These are phyloP conservation scores for Chaetomium cochliodes DNA, from an alignment of 495 filamentous ascomycete species.

Conservation along the genomic window DNA sequence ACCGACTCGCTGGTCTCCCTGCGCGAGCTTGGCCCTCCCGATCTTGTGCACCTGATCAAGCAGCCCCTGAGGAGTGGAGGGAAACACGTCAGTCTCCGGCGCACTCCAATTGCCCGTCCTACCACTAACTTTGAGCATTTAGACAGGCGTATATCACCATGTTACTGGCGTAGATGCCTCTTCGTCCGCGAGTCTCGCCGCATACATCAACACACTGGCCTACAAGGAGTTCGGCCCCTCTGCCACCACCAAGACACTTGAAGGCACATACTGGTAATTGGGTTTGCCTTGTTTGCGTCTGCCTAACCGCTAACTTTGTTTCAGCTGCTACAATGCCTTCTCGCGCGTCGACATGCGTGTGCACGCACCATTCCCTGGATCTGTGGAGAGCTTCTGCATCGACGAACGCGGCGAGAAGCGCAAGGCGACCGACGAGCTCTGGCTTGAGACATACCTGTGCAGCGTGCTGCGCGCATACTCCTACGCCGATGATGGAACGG, in stretches of 20 bases:
- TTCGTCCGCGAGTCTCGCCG: slow-evolving; percentile 91
- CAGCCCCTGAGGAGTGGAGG: slow-evolving; percentile 64
- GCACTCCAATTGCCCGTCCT: not conserved
- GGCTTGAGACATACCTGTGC: slow-evolving; percentile 97
- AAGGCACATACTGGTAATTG: slow-evolving; percentile 85
- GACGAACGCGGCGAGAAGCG: slow-evolving; percentile 94
- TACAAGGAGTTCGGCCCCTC: slow-evolving; percentile 80
- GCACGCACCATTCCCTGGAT: slow-evolving; percentile 91
- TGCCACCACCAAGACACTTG: slow-evolving; percentile 79
- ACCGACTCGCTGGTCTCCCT: slow-evolving; percentile 80
- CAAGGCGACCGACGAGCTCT: slow-evolving; percentile 85
- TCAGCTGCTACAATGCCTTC: slow-evolving; percentile 98
- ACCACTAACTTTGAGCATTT: slow-evolving; percentile 27
- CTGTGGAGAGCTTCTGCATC: slow-evolving; percentile 92
- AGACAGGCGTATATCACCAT: slow-evolving; percentile 96
- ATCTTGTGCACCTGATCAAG: slow-evolving; percentile 92
- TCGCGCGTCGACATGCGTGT: slow-evolving; percentile 98
- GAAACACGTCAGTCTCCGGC: slow-evolving; percentile 57
- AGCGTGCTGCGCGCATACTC: slow-evolving; percentile 89
- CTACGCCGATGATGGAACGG: slow-evolving; percentile 91
- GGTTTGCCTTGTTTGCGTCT: not conserved
- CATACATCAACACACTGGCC: slow-evolving; percentile 96
- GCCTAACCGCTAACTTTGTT: slow-evolving; percentile 11
- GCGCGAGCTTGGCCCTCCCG: slow-evolving; percentile 91
- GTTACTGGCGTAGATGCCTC: slow-evolving; percentile 97